Percentiles rank a stretch among this genome's conserved stretches.
Conservation (phyloP, 768 basidiomycete species). For the Lyophyllum shimeji region DNA sequence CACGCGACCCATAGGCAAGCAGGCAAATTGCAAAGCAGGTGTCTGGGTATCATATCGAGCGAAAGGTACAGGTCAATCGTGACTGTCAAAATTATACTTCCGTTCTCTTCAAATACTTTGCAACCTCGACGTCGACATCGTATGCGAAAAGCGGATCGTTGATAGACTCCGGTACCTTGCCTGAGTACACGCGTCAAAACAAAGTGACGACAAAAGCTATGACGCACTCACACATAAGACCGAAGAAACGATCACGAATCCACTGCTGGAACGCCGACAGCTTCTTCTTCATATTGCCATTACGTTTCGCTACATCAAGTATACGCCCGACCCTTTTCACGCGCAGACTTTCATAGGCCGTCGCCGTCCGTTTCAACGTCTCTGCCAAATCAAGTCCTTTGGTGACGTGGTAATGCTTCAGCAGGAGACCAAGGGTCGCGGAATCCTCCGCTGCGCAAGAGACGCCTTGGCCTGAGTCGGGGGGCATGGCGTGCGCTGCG, state of each 20-base stretch:
- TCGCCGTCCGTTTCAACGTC: slow-evolving; percentile 21
- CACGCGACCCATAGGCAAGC: no score
- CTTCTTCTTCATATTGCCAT: slow-evolving; percentile 30
- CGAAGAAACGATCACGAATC: slow-evolving; percentile 32
- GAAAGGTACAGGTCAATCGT: no score
- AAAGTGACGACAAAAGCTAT: background rate
- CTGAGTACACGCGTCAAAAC: slow-evolving; percentile 13
- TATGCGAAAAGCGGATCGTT: slow-evolving; percentile 27
- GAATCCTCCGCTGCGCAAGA: slow-evolving; percentile 42
- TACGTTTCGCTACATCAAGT: slow-evolving; percentile 31
- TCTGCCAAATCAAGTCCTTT: slow-evolving; percentile 2
- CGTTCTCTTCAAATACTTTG: slow-evolving; percentile 18
- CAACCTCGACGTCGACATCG: slow-evolving; percentile 25
- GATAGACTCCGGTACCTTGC: slow-evolving; percentile 29
- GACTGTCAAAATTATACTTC: background rate
- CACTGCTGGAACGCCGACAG: slow-evolving; percentile 28
- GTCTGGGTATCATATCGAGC: no score
- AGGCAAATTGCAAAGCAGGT: no score
- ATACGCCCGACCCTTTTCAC: slow-evolving; percentile 31
- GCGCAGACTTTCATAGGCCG: slow-evolving; percentile 32
- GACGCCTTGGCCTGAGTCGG: slow-evolving; percentile 41
- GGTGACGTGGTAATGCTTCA: slow-evolving; percentile 29
- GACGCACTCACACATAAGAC: slow-evolving; percentile 29
- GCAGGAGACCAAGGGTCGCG: slow-evolving; percentile 31
- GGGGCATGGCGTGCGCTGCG: slow-evolving; percentile 44